Conservation (phyloP, 73 alveolate genomes). For the Paramecium caudatum region DNA sequence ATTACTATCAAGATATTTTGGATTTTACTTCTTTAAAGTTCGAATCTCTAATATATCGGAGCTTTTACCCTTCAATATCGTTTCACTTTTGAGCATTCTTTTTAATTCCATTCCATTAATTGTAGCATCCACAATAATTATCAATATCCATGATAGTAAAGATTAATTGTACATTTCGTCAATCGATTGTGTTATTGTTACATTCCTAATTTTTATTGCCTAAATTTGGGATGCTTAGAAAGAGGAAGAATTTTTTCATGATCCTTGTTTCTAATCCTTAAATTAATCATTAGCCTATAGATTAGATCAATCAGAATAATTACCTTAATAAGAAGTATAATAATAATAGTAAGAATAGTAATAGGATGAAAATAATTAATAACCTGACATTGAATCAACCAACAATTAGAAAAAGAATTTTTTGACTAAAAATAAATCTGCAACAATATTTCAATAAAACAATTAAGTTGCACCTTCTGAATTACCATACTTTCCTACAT, state of each 20-base stretch:
- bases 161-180: slow-evolving; percentile 3
- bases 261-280: background rate
- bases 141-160: background rate
- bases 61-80: background rate
- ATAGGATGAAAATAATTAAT: too few species aligned
- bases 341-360: too few species aligned
- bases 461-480: slow-evolving; percentile 4
- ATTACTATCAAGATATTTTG: slow-evolving; percentile 1
- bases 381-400: background rate
- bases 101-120: background rate
- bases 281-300: too few species aligned
- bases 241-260: slow-evolving; percentile 12
- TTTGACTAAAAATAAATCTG: background rate
- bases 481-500: background rate
- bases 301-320: too few species aligned
- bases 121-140: slow-evolving; percentile 6
- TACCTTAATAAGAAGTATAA: too few species aligned
- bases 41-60: background rate
- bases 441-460: background rate
- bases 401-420: background rate
- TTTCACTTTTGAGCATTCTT: background rate
- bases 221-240: slow-evolving; percentile 14
- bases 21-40: slow-evolving; percentile 6
- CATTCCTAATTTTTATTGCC: background rate
- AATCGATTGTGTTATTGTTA: background rate